Conservation (phyloP, 2,329 filamentous ascomycete species). For the Aspergillus brasiliensis region DNA sequence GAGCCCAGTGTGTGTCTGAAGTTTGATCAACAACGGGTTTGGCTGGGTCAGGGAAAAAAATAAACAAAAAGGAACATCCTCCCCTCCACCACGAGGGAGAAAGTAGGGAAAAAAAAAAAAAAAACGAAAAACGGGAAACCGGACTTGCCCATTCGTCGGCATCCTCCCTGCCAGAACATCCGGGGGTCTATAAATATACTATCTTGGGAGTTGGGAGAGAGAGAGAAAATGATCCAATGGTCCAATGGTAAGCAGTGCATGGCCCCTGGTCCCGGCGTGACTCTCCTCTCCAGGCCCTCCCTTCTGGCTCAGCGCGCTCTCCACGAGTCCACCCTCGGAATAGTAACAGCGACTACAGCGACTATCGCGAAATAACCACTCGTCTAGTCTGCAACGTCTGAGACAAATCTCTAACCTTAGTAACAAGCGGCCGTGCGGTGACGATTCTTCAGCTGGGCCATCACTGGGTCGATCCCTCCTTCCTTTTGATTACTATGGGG, state of each 20-base stretch:
- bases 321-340: slow-evolving; percentile 8
- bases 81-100: neutral
- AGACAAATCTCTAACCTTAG: slow-evolving; percentile 27
- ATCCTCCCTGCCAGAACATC: neutral
- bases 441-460: slow-evolving; percentile 21
- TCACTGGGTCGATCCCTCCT: slow-evolving; percentile 21
- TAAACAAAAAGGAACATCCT: neutral
- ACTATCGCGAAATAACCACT: slow-evolving; percentile 11
- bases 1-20: neutral
- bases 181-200: slow-evolving; percentile 8
- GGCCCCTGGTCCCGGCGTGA: slow-evolving; percentile 6
- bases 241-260: slow-evolving; percentile 4
- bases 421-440: slow-evolving; percentile 19
- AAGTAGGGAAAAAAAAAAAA: neutral
- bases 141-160: neutral
- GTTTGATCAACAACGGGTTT: neutral
- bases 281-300: neutral
- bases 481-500: slow-evolving; percentile 19
- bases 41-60: neutral
- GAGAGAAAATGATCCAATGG: neutral
- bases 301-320: neutral
- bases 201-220: neutral
- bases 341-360: slow-evolving; percentile 15
- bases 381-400: slow-evolving; percentile 19
- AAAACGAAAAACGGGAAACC: neutral